Evolutionary conservation across 1,284 basidiomycete genomes (phyloP).

Genomic region (Pyrrhoderma lamaoense): DNA sequence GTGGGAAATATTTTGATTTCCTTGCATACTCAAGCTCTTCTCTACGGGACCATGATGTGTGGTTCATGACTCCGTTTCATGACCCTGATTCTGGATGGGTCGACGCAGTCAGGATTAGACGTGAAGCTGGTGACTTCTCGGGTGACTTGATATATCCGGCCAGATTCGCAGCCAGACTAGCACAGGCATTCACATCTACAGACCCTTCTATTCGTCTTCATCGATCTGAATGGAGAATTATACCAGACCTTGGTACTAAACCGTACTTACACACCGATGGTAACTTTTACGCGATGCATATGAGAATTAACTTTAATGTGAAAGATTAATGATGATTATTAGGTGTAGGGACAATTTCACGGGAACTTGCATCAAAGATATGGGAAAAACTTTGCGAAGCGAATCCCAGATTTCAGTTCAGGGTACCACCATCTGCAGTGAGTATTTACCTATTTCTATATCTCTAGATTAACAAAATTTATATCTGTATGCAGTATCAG

Average conservation of each 20-base stretch:
- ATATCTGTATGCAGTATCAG: constrained; percentile 49
- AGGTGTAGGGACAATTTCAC: constrained; percentile 57
- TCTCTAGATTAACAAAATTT: too few relatives aligned
- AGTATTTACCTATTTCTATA: constrained; percentile 23
- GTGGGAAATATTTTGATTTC: constrained; percentile 62
- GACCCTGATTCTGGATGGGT: constrained; percentile 32
- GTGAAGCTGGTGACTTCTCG: constrained; percentile 57
- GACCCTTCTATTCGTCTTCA: constrained; percentile 57
- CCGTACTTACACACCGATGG: constrained; percentile 63
- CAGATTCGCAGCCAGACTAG: constrained; percentile 72
- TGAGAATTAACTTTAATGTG: too few relatives aligned
- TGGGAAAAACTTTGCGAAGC: constrained; percentile 45
- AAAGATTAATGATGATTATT: background rate
- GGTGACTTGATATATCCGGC: constrained; percentile 54
- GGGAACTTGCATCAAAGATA: constrained; percentile 46
- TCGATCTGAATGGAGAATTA: constrained; percentile 50
- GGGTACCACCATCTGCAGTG: constrained; percentile 52
- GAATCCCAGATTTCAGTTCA: constrained; percentile 30
- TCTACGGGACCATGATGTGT: constrained; percentile 63
- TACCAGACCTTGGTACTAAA: constrained; percentile 43
- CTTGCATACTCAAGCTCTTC: constrained; percentile 70
- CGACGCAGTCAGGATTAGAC: constrained; percentile 49
- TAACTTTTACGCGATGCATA: too few relatives aligned
- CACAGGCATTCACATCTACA: constrained; percentile 78
- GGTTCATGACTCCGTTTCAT: constrained; percentile 61